Evolutionary conservation across 192 early-diverging fungal genomes (phyloP), one percentile per base, ranked within the genome.

Genomic region (Jimgerdemannia flammicorona): DNA sequence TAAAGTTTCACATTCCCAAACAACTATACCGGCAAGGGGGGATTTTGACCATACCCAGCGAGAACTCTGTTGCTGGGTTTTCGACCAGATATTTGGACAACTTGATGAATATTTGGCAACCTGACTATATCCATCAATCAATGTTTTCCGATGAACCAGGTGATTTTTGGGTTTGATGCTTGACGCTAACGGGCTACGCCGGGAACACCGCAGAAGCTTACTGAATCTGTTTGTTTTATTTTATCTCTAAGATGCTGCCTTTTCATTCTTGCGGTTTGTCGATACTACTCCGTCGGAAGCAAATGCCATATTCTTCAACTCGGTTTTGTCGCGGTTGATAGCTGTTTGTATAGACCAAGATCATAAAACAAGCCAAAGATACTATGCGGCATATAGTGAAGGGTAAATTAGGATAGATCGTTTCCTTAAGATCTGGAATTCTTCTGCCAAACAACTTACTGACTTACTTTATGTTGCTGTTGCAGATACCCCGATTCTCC

Each of bases 1-100:
- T 93, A 20, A 73, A 84, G n/a, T 93, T 84, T 69, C 41, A 84
- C 3, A 87, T 95, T 72, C 93, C 93, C 8, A 91, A 90, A 74
- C 78, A 84, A 4, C 65, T 95, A 3, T 93, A 91, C 72, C 87
- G 91, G 44, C 84, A 92, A 59, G 90, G 90, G 19, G 87, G 88
- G 73, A 67, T 88, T 3, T 78, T 91, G 64, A 70, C 79, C 9
- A 69, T 83, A 2, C 79, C 86, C 2, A 78, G 83, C 4, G 77
- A 83, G 18, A 39, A 78, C 17, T 81, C 84, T 8, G 79, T 77
- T 18, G 82, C 84, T 44, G 90, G 88, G 39, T 77, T 66, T 11
- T 77, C 78, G 9, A 81, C 81, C 43, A 78, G 81, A 18, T 79
- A 87, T 73, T 68, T 87, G 11, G 74, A 88, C 67, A 64, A 85